Percentiles rank a stretch among this genome's conserved stretches.
Conservation (phyloP, 2,329 filamentous ascomycete genomes). For the Aureobasidium sp. region DNA sequence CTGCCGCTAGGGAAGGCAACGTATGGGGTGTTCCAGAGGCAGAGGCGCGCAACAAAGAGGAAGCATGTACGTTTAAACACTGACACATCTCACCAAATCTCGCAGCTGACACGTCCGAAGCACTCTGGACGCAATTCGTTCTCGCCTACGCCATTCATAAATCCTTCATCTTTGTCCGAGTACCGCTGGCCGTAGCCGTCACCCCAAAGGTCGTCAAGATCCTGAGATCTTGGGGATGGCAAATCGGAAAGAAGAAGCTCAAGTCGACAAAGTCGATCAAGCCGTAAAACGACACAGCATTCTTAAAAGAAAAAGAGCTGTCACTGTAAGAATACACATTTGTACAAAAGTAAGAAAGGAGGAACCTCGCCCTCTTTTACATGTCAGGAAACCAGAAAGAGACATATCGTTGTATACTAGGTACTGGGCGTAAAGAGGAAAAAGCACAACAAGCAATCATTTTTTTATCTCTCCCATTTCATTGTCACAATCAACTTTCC, state of each 20-base stretch:
- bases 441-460: neutral
- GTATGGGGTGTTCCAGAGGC: conserved; percentile 23
- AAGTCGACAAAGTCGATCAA: conserved; percentile 20
- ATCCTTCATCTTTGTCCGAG: conserved; percentile 92
- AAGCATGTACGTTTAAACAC: conserved; percentile 22
- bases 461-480: neutral
- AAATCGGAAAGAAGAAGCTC: conserved; percentile 72
- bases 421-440: neutral
- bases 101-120: conserved; percentile 31
- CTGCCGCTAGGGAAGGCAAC: conserved; percentile 22
- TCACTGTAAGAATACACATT: neutral
- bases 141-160: conserved; percentile 97
- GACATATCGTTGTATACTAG: neutral
- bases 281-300: neutral
- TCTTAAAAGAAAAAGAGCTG: neutral
- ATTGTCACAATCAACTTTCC: neutral
- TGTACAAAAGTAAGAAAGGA: neutral
- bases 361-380: neutral
- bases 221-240: conserved; percentile 82
- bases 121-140: conserved; percentile 76
- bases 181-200: conserved; percentile 82
- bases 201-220: conserved; percentile 92
- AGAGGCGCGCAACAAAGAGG: conserved; percentile 20
- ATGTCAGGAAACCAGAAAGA: neutral
- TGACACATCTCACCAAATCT: too few species aligned